These are phyloP conservation scores for Arthroderma sp. DNA, from an alignment of 2,329 filamentous ascomycete species.

Conservation along the genomic window DNA sequence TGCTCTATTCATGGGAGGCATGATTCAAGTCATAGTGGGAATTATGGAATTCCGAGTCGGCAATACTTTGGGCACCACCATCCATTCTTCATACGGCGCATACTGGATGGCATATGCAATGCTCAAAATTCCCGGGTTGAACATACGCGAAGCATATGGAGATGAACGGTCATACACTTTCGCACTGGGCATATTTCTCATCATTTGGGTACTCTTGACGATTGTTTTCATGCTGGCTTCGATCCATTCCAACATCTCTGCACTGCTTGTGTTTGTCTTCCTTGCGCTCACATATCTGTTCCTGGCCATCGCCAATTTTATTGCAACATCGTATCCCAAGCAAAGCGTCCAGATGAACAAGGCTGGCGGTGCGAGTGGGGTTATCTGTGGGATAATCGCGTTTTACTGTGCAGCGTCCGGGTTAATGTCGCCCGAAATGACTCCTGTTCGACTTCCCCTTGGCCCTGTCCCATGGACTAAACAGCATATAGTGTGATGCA, in stretches of 20 bases:
- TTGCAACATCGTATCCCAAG: constrained; percentile 27
- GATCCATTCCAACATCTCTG: constrained; percentile 47
- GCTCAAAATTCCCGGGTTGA: constrained; percentile 42
- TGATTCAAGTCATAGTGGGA: constrained; percentile 20
- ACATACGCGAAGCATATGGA: constrained; percentile 39
- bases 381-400: constrained; percentile 28
- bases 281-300: constrained; percentile 49
- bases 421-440: constrained; percentile 34
- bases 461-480: constrained; percentile 23
- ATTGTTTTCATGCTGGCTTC: constrained; percentile 45
- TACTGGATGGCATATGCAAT: constrained; percentile 52
- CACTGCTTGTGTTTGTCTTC: constrained; percentile 47
- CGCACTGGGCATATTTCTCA: constrained; percentile 47
- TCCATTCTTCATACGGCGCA: constrained; percentile 49
- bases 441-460: constrained; percentile 33
- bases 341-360: constrained; percentile 38
- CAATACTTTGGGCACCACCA: constrained; percentile 53
- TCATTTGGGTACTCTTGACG: constrained; percentile 51
- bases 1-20: constrained; percentile 22
- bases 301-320: constrained; percentile 43
- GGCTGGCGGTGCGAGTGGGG: constrained; percentile 30
- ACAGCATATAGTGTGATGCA: not conserved
- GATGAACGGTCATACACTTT: constrained; percentile 34
- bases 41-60: constrained; percentile 40
- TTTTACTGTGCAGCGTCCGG: constrained; percentile 34